A percentile compares a stretch with the other conserved stretches of the same genome.
Evolutionary conservation across 177 flowering plant species (phyloP).

Genomic region (Vitis hybrid): DNA sequence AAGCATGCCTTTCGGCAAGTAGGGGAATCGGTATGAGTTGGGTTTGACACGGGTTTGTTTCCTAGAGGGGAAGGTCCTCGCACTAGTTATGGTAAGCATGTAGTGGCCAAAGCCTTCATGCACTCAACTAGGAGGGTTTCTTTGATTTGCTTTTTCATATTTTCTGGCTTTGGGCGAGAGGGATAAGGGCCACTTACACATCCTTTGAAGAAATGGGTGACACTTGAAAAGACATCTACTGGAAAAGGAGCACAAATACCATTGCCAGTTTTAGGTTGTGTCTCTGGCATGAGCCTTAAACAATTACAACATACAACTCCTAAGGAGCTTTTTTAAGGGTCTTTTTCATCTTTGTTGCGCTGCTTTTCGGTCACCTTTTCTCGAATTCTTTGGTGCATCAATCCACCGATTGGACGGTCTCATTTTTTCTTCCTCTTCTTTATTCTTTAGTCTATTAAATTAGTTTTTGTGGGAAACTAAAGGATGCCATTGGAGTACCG

Average conservation of each 20-base stretch:
- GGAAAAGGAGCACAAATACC: slow-evolving; percentile 20
- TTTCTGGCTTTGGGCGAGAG: background rate
- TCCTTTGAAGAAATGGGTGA: background rate
- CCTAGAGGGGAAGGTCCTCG: slow-evolving; percentile 4
- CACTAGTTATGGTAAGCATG: slow-evolving; percentile 11
- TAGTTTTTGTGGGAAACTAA: too few relatives aligned
- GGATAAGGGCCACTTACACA: background rate
- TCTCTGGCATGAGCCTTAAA: background rate
- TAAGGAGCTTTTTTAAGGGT: background rate
- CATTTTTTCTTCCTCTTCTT: background rate
- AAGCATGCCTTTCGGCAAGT: background rate
- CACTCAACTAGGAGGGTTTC: background rate
- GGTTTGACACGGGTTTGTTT: slow-evolving; percentile 1
- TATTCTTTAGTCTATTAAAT: slow-evolving; percentile 3
- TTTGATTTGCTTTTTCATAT: background rate
- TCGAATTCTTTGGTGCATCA: slow-evolving; percentile 6
- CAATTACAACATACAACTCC: background rate
- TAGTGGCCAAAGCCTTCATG: slow-evolving; percentile 11
- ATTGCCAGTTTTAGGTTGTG: slow-evolving; percentile 18
- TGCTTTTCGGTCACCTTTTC: slow-evolving; percentile 2
- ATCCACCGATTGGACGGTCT: slow-evolving; percentile 21
- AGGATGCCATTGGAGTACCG: slow-evolving; percentile 15
- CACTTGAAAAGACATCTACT: slow-evolving; percentile 16
- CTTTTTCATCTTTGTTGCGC: background rate
- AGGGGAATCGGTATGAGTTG: background rate